Percentiles rank a stretch among this genome's conserved stretches.
These are phyloP conservation scores for Cladorrhinum sp. DNA, from an alignment of 2,329 filamentous ascomycete species.

Conservation along the genomic window DNA sequence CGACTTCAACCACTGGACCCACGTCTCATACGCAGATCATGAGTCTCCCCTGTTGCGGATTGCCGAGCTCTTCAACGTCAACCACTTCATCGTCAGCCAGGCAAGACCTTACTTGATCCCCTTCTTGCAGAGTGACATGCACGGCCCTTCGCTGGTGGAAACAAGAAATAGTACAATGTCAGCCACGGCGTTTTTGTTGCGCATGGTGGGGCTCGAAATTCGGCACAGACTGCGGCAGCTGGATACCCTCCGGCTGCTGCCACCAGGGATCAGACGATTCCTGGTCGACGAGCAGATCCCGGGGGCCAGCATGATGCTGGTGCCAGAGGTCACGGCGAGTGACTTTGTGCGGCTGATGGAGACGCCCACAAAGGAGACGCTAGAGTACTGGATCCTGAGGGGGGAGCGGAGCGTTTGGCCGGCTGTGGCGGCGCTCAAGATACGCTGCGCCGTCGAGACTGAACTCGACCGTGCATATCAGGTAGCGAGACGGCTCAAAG, in stretches of 20 bases:
- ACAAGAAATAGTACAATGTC: conserved; percentile 57
- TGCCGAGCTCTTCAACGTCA: conserved; percentile 84
- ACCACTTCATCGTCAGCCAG: conserved; percentile 93
- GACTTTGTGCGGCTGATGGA: conserved; percentile 82
- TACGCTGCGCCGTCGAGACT: conserved; percentile 81
- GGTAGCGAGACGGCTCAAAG: conserved; percentile 63
- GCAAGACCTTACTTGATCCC: conserved; percentile 86
- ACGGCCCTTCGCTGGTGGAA: conserved; percentile 64
- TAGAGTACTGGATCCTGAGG: conserved; percentile 81
- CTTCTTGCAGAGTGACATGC: conserved; percentile 77
- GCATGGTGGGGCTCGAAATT: conserved; percentile 72
- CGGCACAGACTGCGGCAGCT: conserved; percentile 79
- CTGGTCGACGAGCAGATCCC: conserved; percentile 80
- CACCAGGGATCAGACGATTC: conserved; percentile 67
- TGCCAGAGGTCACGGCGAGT: conserved; percentile 69
- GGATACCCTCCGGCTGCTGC: conserved; percentile 72
- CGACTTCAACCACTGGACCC: conserved; percentile 67
- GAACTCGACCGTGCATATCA: conserved; percentile 86
- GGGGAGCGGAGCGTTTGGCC: conserved; percentile 92
- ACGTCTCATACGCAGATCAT: conserved; percentile 62
- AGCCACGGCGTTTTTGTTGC: conserved; percentile 57
- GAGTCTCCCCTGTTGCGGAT: conserved; percentile 67
- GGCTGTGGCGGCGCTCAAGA: conserved; percentile 74
- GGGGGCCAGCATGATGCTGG: conserved; percentile 73
- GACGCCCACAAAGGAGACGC: conserved; percentile 69